phyloP scores from a whole-genome alignment of 345 rosid genomes.

The Corchorus olitorius region DNA sequence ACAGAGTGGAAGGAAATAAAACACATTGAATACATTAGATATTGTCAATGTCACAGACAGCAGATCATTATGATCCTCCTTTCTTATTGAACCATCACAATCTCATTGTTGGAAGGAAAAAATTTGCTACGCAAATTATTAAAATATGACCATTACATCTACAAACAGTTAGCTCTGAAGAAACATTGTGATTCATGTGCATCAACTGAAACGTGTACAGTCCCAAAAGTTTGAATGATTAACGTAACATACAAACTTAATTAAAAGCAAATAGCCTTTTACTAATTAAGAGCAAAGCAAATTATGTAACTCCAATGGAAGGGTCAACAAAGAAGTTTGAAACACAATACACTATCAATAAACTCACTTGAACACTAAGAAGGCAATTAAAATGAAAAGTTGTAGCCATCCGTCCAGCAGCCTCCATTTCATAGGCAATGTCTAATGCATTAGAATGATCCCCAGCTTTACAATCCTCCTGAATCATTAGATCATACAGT shows the following conservation, averaged over 20 bases:
- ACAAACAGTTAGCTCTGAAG: background rate
- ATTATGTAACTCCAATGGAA: constrained; percentile 7
- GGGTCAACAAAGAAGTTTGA: constrained; percentile 15
- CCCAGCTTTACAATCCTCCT: constrained; percentile 87
- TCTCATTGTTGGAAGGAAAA: constrained; percentile 1
- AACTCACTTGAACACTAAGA: constrained; percentile 88
- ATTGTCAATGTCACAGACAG: background rate
- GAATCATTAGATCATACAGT: constrained; percentile 83
- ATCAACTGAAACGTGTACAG: background rate
- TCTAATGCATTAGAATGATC: constrained; percentile 97
- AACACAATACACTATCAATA: constrained; percentile 16
- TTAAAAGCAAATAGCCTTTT: no score
- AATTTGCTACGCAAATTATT: background rate
- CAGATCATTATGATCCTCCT: background rate
- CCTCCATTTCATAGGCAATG: constrained; percentile 93
- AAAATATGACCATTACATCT: background rate
- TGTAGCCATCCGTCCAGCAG: constrained; percentile 91
- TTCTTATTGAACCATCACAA: background rate
- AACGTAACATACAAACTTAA: no score
- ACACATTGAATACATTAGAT: background rate
- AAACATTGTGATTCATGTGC: constrained; percentile 4
- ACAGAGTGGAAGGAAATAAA: background rate
- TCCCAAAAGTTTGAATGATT: background rate
- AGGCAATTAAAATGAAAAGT: constrained; percentile 96
- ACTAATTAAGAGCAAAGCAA: constrained; percentile 10